Conservation (phyloP, 176 grass and related monocot genomes). For the Aegilops longissima region DNA sequence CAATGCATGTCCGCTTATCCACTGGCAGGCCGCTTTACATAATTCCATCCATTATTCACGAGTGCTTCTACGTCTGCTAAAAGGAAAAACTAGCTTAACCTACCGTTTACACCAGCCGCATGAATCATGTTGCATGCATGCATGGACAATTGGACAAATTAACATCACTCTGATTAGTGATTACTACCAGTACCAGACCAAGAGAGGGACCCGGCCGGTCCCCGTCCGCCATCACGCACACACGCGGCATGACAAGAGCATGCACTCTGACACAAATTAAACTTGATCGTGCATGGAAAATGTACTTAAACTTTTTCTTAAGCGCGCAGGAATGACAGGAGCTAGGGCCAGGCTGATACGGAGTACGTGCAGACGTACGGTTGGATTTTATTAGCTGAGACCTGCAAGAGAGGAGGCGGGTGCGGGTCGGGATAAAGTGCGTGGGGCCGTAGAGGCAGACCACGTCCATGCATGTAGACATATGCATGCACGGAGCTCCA, state of each 20-base stretch:
- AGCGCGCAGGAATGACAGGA: background rate
- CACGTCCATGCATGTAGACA: background rate
- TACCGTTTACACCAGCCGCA: background rate
- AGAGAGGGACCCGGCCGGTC: background rate
- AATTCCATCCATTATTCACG: background rate
- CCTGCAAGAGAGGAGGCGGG: background rate
- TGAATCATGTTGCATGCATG: background rate
- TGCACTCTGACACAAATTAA: background rate
- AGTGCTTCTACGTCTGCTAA: background rate
- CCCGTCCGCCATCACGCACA: background rate
- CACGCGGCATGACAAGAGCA: background rate
- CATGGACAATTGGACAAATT: background rate
- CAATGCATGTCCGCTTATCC: background rate
- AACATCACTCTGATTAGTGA: background rate
- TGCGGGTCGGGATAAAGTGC: background rate
- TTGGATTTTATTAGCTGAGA: background rate
- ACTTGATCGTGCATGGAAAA: background rate
- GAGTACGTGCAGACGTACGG: background rate
- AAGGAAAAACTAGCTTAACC: background rate
- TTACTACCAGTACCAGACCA: background rate
- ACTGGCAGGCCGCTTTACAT: background rate
- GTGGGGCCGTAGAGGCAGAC: conserved; percentile 32
- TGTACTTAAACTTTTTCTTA: background rate
- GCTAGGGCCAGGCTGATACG: background rate
- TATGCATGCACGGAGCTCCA: background rate